Base-by-base conservation (phyloP, 192 early-diverging fungal species). In the Backusella liffmaniae region DNA sequence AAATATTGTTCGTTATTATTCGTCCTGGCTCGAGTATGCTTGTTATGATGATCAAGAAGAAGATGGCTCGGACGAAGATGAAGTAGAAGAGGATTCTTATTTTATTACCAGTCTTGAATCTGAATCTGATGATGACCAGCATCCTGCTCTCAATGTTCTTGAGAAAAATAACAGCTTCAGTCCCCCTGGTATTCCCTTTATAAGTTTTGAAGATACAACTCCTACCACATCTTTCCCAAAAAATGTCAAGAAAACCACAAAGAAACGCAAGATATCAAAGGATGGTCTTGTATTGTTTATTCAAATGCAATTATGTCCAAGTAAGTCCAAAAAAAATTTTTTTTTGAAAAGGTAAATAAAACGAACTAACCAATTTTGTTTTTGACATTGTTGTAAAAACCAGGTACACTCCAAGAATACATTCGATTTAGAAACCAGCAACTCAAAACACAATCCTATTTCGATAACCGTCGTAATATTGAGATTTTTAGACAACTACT, bases 1-100 rank as follows among this genome's bases (percentile, higher is more conserved):
- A 15, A 97, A 98, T 74, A 92, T 99, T 30, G 95, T 99, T 26
- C 84, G 97, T 6, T 99, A 99, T 81, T 96, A 93, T 81, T 90
- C 90, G 26, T 92, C 91, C 35, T 99, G 97, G 97, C 83, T 99
- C 9, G 96, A 99, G 84, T 72, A 80, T 82, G 73, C 16, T 67
- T 62, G 56, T 12, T 62, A 62, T 62, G 73, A 73, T 76, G 56
- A 65, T 56, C 79, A 83, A 30, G 83, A 81, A 36, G 77, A 79
- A 44, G 73, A 59, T 13, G 62, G 70, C 36, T 74, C 30, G 9
- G 67, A 70, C 16, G 39, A 73, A 8, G 79, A 70, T 34, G 42
- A 36, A 56, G 87, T 80, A 6, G 66, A 69, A 9, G 82, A 78
- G 5, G 68, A 85, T 7, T 65, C 66, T 37, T 81, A 36, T 36